Conservation (phyloP, 169 alveolate species). For the Cyclospora cayetanensis region DNA sequence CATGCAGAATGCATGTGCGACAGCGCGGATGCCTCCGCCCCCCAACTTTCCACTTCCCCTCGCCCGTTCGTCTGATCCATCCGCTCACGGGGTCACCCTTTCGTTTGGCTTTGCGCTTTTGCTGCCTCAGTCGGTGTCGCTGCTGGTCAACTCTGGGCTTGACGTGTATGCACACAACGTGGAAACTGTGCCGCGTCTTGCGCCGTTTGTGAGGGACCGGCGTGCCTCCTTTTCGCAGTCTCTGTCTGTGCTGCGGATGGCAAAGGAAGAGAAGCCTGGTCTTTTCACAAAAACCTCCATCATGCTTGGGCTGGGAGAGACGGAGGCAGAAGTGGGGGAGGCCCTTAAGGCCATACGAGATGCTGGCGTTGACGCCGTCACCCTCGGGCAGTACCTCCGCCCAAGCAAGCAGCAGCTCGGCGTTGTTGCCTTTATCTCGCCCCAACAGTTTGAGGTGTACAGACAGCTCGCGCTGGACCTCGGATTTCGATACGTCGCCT, state of each 20-base stretch:
- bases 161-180: conserved; percentile 83
- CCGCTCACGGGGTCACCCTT: too few species aligned
- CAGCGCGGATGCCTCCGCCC: too few species aligned
- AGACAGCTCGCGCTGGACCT: conserved; percentile 71
- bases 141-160: conserved; percentile 77
- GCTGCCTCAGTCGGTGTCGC: conserved; percentile 70
- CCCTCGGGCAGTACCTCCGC: conserved; percentile 78
- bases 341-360: conserved; percentile 72
- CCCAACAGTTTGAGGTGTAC: conserved; percentile 72
- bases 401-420: conserved; percentile 78
- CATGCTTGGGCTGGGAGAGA: conserved; percentile 81
- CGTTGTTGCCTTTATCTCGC: conserved; percentile 77
- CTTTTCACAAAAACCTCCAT: conserved; percentile 79
- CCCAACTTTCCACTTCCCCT: too few species aligned
- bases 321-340: conserved; percentile 75
- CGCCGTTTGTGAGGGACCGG: conserved; percentile 77
- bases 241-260: conserved; percentile 70
- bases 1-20: too few species aligned
- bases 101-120: too few species aligned
- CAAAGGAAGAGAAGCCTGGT: conserved; percentile 75
- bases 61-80: too few species aligned
- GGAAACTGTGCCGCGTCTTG: conserved; percentile 80
- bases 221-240: conserved; percentile 77
- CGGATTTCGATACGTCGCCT: conserved; percentile 80
- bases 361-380: conserved; percentile 75